Conservation (phyloP, 2,329 filamentous ascomycete genomes). For the Aspergillus unguis region DNA sequence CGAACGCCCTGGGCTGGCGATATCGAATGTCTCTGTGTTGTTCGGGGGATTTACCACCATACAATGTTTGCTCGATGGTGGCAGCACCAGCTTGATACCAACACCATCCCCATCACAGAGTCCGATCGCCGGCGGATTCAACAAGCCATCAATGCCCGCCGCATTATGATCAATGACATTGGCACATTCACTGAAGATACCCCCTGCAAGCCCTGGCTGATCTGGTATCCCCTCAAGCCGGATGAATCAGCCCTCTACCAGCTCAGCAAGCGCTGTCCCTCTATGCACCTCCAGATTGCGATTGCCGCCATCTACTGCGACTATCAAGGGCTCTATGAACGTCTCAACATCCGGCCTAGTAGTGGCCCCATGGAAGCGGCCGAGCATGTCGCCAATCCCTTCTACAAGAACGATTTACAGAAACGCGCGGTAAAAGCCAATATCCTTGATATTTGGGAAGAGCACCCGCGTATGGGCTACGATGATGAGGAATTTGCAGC, state of each 20-base stretch:
- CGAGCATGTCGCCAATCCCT: background rate
- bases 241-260: background rate
- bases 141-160: constrained; percentile 13
- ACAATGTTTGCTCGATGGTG: constrained; percentile 23
- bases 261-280: background rate
- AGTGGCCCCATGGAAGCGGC: background rate
- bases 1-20: background rate
- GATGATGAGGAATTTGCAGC: too few species aligned
- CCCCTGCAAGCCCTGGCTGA: constrained; percentile 8
- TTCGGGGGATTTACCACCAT: constrained; percentile 22
- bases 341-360: background rate
- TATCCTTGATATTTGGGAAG: background rate
- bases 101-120: background rate
- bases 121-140: background rate
- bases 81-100: background rate
- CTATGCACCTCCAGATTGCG: background rate
- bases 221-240: constrained; percentile 12
- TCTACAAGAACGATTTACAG: background rate
- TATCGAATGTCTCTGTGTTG: constrained; percentile 10
- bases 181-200: constrained; percentile 12
- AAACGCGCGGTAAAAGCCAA: background rate
- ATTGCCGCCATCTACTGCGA: background rate
- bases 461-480: too few species aligned
- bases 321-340: background rate
- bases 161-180: constrained; percentile 21